A percentile compares a stretch with the other conserved stretches of the same genome.
phyloP scores from a whole-genome alignment of 2,329 filamentous ascomycete genomes.

The Magnaporthiopsis incrustans region DNA sequence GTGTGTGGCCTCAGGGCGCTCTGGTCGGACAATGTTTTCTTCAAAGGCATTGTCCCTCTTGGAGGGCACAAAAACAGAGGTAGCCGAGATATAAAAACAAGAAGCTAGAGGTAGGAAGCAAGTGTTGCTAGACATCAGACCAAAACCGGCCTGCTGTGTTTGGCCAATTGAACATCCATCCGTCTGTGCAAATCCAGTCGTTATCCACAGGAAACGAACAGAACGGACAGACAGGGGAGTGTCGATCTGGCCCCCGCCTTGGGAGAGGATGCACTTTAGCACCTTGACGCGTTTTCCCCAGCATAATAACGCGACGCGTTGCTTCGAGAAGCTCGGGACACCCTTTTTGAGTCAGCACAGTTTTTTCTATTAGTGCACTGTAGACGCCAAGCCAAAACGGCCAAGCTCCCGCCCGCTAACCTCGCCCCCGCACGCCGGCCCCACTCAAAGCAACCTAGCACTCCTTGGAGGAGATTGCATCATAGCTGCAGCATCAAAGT shows the following conservation, averaged over 20 bases:
- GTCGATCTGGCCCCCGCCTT: not conserved
- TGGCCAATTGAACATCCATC: not conserved
- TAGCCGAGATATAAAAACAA: not conserved
- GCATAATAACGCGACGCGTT: conserved; percentile 2
- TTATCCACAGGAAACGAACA: not conserved
- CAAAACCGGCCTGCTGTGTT: not conserved
- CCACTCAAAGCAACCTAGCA: not conserved
- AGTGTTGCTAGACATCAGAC: not conserved
- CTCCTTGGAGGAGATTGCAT: not conserved
- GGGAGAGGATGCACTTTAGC: conserved; percentile 4
- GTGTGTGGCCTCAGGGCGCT: conserved; percentile 12
- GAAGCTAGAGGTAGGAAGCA: not conserved
- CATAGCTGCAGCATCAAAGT: not conserved
- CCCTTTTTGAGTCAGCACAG: not conserved
- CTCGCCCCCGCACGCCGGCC: not conserved
- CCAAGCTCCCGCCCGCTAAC: not conserved
- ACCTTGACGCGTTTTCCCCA: not conserved
- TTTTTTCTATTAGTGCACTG: not conserved
- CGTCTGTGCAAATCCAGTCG: not conserved
- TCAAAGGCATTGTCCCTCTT: conserved; percentile 27
- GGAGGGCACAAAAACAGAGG: not conserved
- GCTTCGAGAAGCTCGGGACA: not conserved
- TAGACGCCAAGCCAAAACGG: not conserved
- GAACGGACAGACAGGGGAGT: not conserved
- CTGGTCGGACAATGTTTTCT: conserved; percentile 33